phyloP scores from a whole-genome alignment of 148 eudicot genomes.

The Rhododendron vialii region DNA sequence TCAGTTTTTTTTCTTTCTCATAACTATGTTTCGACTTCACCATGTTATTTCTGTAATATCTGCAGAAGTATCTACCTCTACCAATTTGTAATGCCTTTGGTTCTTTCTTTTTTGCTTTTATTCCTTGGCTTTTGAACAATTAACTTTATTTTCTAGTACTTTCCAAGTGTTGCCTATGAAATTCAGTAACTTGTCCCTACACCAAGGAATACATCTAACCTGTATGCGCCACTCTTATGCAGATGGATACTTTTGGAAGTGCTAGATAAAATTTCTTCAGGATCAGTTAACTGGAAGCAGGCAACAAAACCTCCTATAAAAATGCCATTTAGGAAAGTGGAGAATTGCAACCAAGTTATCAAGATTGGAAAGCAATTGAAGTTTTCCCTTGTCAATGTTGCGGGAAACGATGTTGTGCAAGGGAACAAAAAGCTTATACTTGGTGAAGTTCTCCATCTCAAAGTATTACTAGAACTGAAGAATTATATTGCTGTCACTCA shows the following conservation, averaged over 20 bases:
- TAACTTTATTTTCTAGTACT: background rate
- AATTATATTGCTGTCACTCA: background rate
- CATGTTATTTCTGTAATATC: background rate
- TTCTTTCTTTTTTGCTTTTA: background rate
- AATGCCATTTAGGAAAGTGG: slow-evolving; percentile 80
- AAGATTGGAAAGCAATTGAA: slow-evolving; percentile 62
- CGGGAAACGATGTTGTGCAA: slow-evolving; percentile 75
- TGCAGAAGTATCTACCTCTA: background rate
- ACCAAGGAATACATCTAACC: background rate
- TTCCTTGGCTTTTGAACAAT: background rate
- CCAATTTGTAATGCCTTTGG: background rate
- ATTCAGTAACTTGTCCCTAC: background rate
- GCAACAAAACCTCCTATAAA: slow-evolving; percentile 81
- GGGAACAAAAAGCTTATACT: slow-evolving; percentile 81
- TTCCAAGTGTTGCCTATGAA: background rate
- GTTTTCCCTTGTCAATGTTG: slow-evolving; percentile 72
- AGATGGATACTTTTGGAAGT: slow-evolving; percentile 81
- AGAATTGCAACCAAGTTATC: slow-evolving; percentile 83
- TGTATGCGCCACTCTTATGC: background rate
- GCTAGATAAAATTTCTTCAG: slow-evolving; percentile 68
- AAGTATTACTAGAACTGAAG: background rate
- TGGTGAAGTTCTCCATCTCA: slow-evolving; percentile 29
- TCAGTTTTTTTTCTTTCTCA: background rate
- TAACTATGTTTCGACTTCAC: background rate
- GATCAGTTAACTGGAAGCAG: slow-evolving; percentile 76